These are phyloP conservation scores for Berberis thunbergii DNA, from an alignment of 164 flowering plant genomes.

Conservation along the genomic window DNA sequence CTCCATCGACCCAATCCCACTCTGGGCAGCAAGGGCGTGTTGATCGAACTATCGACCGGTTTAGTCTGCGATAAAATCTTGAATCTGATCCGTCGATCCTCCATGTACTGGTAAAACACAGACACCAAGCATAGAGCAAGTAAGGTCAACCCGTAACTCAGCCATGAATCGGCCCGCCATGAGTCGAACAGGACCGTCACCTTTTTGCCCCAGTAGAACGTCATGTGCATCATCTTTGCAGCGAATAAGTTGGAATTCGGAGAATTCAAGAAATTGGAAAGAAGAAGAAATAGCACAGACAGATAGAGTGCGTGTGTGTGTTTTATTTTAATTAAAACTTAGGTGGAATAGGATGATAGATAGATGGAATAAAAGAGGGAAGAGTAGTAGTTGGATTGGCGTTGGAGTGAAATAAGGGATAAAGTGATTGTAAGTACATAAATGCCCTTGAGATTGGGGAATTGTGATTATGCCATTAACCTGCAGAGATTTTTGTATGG, in stretches of 20 bases:
- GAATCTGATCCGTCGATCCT: constrained; percentile 49
- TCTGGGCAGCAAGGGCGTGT: constrained; percentile 20
- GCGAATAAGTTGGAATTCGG: not conserved
- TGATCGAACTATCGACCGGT: constrained; percentile 5
- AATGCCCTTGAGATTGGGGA: too few species aligned
- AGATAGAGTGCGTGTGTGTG: too few species aligned
- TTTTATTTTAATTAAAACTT: too few species aligned
- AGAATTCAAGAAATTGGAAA: not conserved
- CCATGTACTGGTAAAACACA: constrained; percentile 78
- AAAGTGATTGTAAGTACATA: not conserved
- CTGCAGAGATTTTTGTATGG: too few species aligned
- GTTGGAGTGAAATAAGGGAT: not conserved
- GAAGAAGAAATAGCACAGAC: not conserved
- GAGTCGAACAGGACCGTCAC: constrained; percentile 64
- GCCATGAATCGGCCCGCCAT: constrained; percentile 66
- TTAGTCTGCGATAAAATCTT: constrained; percentile 11
- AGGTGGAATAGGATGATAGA: too few species aligned
- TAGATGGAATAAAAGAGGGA: too few species aligned
- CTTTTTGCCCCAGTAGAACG: constrained; percentile 76
- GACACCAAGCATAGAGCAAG: constrained; percentile 54
- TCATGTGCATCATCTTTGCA: constrained; percentile 92
- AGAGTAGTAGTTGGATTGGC: not conserved
- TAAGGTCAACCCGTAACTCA: constrained; percentile 42
- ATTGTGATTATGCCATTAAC: too few species aligned
- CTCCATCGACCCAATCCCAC: not conserved